Evolutionary conservation across 1,139 yeast genomes (phyloP), one percentile per base, ranked within the genome.

Genomic region (Taphrina wiesneri): DNA sequence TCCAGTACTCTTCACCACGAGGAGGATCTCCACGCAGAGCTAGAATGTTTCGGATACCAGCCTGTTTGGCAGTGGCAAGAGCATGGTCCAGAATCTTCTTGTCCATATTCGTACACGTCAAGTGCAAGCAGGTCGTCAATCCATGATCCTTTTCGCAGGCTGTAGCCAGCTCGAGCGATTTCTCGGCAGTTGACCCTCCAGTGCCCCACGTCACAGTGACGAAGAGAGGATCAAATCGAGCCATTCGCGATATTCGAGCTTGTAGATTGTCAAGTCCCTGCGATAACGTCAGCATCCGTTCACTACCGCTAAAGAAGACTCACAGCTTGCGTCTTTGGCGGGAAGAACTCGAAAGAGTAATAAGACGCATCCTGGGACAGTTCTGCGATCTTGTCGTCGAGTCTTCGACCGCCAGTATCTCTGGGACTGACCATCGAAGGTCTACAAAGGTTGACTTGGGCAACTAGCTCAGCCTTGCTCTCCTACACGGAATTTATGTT

Each of bases 181-280:
- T 91, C 66, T 85, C 87, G 64, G 95, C 86, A 3, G 98, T 91
- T 2, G 96, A 86, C 1, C 99, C 99, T 46, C 98, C 98, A 7
- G 99, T 98, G 32, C 99, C 99, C 98, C 99, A 93, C 0, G 99
- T 95, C 11, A 95, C 88, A 1, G 97, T 90, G 64, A 92, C 86
- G 75, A 93, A 95, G 26, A 88, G 78, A 2, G 98, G 98, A 66
- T 91, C 92, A 70, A 93, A 79, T 2, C 88, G 87, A 73, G 88
- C 85, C 95, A 93, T 88, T 74, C 99, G 86, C 73, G 85, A 85
- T 77, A 93, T 84, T 77, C 99, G 86, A 41, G 92, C 90, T 62
- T 89, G 79, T 69, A 93, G 79, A 76, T 95, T 93, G 70, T 88
- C 83, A 74, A 88, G 83, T 71, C 97, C 99, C 78, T 79, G 57